Conservation (phyloP, 768 basidiomycete genomes). For the Russula ochroleuca region DNA sequence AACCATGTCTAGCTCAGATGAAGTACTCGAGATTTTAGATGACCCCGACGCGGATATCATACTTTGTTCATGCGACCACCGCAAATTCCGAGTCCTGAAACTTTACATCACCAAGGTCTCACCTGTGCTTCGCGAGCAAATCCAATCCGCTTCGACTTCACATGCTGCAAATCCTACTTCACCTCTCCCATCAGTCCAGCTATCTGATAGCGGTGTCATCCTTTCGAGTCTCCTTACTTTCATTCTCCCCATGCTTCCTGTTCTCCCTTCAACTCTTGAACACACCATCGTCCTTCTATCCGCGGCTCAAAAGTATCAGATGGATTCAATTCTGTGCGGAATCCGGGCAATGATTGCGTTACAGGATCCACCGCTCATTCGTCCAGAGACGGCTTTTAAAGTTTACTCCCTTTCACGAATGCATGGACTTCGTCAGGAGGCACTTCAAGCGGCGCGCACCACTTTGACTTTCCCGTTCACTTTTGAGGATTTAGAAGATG, state of each 20-base stretch:
- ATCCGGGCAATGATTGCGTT: not conserved
- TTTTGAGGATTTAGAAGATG: not conserved
- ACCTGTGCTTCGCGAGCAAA: slow-evolving; percentile 34
- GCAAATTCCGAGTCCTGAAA: slow-evolving; percentile 43
- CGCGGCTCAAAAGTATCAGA: slow-evolving; percentile 15
- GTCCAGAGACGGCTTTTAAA: not conserved
- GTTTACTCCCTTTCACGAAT: not conserved
- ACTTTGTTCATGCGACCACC: slow-evolving; percentile 41
- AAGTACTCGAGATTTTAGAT: not conserved
- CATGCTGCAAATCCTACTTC: not conserved
- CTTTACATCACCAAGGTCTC: slow-evolving; percentile 42
- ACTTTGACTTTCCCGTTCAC: not conserved
- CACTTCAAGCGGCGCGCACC: not conserved
- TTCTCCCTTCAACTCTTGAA: not conserved
- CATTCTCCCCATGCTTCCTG: slow-evolving; percentile 3
- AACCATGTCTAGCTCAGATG: not conserved
- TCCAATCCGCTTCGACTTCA: not conserved
- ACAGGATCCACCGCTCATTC: not conserved
- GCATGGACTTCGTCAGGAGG: slow-evolving; percentile 1
- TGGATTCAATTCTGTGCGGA: not conserved
- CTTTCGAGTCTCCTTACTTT: slow-evolving; percentile 11
- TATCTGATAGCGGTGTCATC: not conserved
- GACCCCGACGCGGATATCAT: slow-evolving; percentile 42
- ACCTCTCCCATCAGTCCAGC: not conserved
- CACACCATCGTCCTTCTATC: slow-evolving; percentile 6